phyloP scores from a whole-genome alignment of 1,139 yeast species.

The Pichia sp. region DNA sequence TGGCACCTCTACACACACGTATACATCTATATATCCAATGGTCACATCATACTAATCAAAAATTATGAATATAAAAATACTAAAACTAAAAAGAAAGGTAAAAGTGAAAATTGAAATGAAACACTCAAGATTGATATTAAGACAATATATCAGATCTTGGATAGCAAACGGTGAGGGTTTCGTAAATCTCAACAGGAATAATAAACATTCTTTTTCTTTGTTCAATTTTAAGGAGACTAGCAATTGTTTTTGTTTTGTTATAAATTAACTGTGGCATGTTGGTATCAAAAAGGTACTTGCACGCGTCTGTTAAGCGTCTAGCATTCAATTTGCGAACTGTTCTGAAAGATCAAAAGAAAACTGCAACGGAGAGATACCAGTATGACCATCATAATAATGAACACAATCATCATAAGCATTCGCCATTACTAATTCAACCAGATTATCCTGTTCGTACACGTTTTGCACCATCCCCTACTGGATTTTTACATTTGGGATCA shows the following conservation, averaged over 20 bases:
- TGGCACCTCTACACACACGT: no score
- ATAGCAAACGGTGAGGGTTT: no score
- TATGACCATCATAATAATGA: neutral
- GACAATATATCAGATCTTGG: no score
- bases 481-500: constrained; percentile 85
- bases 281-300: neutral
- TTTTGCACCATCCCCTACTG: constrained; percentile 98
- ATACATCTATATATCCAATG: no score
- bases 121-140: no score
- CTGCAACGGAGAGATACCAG: neutral
- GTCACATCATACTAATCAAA: no score
- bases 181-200: no score
- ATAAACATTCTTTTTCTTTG: no score
- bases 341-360: neutral
- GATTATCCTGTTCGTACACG: constrained; percentile 69
- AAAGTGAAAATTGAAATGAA: no score
- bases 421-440: constrained; percentile 15
- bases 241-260: neutral
- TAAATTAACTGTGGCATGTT: neutral
- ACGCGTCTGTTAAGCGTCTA: neutral
- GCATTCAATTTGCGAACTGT: neutral
- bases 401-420: constrained; percentile 10
- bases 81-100: no score
- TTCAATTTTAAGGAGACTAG: no score
- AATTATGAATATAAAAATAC: no score